These are phyloP conservation scores for Neurospora tetraspora DNA, from an alignment of 495 filamentous ascomycete species.

Conservation along the genomic window DNA sequence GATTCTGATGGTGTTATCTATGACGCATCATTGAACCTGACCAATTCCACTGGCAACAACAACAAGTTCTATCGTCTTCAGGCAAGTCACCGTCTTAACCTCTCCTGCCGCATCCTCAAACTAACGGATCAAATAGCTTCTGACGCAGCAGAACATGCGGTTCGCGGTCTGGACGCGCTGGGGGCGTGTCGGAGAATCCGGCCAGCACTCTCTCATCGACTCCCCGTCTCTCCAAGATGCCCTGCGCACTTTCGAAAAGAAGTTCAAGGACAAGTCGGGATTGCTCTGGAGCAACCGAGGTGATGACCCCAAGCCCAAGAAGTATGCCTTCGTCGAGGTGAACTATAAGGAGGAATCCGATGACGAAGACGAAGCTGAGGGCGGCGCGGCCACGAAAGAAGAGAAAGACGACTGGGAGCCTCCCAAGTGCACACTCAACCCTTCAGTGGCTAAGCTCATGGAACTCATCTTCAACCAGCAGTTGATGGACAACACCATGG, in stretches of 20 bases:
- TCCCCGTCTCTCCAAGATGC: conserved; percentile 35
- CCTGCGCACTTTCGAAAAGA: conserved; percentile 49
- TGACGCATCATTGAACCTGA: conserved; percentile 53
- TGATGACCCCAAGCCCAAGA: conserved; percentile 46
- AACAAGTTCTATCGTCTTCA: conserved; percentile 71
- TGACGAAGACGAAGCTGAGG: conserved; percentile 47
- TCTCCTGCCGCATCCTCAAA: conserved; percentile 1
- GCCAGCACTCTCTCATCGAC: conserved; percentile 44
- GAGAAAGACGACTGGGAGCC: conserved; percentile 25
- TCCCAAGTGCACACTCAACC: conserved; percentile 44
- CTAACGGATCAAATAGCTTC: conserved; percentile 19
- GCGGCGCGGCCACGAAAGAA: conserved; percentile 17
- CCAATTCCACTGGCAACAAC: conserved; percentile 48
- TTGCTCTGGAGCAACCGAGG: conserved; percentile 54
- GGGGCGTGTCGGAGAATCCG: conserved; percentile 69
- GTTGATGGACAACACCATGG: conserved; percentile 55
- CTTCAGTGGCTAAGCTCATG: conserved; percentile 56
- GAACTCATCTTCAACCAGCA: conserved; percentile 72
- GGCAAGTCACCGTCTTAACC: conserved; percentile 13
- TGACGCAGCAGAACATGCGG: conserved; percentile 13
- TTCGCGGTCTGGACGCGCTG: conserved; percentile 60
- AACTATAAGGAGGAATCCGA: conserved; percentile 55
- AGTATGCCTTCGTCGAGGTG: conserved; percentile 70
- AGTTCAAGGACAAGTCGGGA: conserved; percentile 74
- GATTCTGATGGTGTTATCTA: conserved; percentile 52